A percentile compares a stretch with the other conserved stretches of the same genome.
Conservation (phyloP, 805 yeast species). For the Nakazawaea populi region DNA sequence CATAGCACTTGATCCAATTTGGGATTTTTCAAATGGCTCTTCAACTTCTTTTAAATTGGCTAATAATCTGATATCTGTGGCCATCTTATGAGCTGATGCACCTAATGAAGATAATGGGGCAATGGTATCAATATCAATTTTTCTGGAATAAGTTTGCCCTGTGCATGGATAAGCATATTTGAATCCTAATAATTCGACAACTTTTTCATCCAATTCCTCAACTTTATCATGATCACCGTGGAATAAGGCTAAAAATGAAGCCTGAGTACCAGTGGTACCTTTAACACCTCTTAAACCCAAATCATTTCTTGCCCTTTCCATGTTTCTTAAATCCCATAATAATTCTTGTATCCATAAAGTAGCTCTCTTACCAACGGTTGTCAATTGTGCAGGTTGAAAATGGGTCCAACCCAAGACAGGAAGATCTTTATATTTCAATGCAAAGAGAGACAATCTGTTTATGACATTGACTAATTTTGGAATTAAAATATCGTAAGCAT, state of each 20-base stretch:
- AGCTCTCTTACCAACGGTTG: slow-evolving; percentile 97
- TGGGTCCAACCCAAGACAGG: slow-evolving; percentile 99
- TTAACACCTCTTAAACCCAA: slow-evolving; percentile 96
- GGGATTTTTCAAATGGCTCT: slow-evolving; percentile 98
- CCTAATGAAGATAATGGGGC: slow-evolving; percentile 93
- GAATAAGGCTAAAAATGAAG: slow-evolving; percentile 89
- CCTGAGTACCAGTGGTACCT: slow-evolving; percentile 99
- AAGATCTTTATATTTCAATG: slow-evolving; percentile 85
- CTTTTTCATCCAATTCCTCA: slow-evolving; percentile 85
- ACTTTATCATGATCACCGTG: slow-evolving; percentile 97
- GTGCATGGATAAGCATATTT: slow-evolving; percentile 95
- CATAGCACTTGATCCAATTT: slow-evolving; percentile 98
- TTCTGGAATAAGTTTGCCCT: slow-evolving; percentile 98
- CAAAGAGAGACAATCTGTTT: slow-evolving; percentile 82
- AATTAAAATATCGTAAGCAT: slow-evolving; percentile 88
- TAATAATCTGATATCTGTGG: slow-evolving; percentile 91
- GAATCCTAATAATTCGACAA: slow-evolving; percentile 88
- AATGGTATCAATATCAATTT: slow-evolving; percentile 91
- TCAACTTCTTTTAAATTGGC: slow-evolving; percentile 97
- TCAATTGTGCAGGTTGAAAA: slow-evolving; percentile 98
- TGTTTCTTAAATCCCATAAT: slow-evolving; percentile 95
- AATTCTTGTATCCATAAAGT: slow-evolving; percentile 97
- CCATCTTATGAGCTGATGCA: slow-evolving; percentile 95
- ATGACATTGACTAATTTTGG: slow-evolving; percentile 96
- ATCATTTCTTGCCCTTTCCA: slow-evolving; percentile 94